Evolutionary conservation across 306 rosid species (phyloP).

Genomic region (Rosa chinensis): DNA sequence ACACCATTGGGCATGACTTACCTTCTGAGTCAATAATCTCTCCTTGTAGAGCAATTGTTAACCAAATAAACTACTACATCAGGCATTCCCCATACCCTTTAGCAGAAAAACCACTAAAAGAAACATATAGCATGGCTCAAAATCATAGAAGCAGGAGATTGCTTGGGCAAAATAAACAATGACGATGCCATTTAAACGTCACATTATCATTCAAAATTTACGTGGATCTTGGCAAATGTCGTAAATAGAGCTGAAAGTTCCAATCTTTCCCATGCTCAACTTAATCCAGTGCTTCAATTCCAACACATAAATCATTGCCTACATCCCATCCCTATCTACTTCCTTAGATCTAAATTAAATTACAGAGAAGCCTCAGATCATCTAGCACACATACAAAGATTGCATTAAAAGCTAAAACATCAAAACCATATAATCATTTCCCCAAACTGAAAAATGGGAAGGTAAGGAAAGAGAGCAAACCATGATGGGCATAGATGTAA

Average conservation of each 20-base stretch:
- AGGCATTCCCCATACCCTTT: neutral
- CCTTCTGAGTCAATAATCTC: neutral
- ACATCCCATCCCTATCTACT: conserved; percentile 10
- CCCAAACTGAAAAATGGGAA: neutral
- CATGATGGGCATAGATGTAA: conserved; percentile 92
- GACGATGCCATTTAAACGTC: neutral
- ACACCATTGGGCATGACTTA: neutral
- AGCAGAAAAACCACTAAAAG: neutral
- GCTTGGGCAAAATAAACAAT: neutral
- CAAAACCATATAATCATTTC: neutral
- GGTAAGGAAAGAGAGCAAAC: conserved; percentile 30
- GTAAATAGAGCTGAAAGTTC: neutral
- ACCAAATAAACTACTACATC: neutral
- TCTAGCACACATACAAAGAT: neutral
- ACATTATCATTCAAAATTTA: neutral
- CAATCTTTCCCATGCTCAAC: neutral
- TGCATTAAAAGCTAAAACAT: neutral
- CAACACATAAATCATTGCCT: neutral
- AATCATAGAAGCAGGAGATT: neutral
- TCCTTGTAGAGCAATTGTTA: neutral
- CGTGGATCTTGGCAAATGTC: neutral
- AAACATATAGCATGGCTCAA: neutral
- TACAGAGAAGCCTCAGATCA: neutral
- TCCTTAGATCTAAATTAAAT: neutral
- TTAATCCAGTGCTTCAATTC: neutral